These are phyloP conservation scores for Adansonia rubrostipa DNA, from an alignment of 441 rosid species.

Conservation along the genomic window DNA sequence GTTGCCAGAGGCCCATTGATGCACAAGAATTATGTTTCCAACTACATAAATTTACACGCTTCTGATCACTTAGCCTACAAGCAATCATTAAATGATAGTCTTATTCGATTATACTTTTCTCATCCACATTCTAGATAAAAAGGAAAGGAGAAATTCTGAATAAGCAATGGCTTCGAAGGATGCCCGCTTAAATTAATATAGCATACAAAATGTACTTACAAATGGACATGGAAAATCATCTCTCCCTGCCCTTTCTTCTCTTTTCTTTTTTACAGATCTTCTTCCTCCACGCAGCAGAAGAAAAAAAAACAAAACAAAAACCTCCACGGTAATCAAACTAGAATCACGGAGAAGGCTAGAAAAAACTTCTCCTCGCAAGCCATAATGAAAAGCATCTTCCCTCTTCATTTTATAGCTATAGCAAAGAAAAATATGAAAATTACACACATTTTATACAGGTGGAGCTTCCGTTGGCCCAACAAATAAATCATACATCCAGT, in stretches of 20 bases:
- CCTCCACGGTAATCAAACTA: conserved; percentile 6
- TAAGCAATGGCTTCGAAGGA: not conserved
- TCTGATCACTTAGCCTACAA: not conserved
- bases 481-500: conserved; percentile 32
- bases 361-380: conserved; percentile 36
- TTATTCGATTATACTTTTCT: too few relatives aligned
- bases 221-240: not conserved
- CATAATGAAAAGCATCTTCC: conserved; percentile 21
- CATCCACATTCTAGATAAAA: too few relatives aligned
- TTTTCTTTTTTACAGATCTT: not conserved
- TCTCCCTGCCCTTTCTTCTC: not conserved
- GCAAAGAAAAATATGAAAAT: conserved; percentile 21
- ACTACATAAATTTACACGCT: not conserved
- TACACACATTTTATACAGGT: conserved; percentile 12
- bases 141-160: not conserved
- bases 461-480: conserved; percentile 8
- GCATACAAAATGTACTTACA: conserved; percentile 25
- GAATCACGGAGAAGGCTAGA: conserved; percentile 33
- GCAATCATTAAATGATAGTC: not conserved
- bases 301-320: not conserved
- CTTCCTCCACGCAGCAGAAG: not conserved
- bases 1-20: not conserved
- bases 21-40: not conserved
- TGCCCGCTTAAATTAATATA: not conserved
- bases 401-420: conserved; percentile 30